Percentiles rank a stretch among this genome's conserved stretches.
Conservation (phyloP, 768 basidiomycete genomes). For the Tylopilus plumbeoviolaceoides region DNA sequence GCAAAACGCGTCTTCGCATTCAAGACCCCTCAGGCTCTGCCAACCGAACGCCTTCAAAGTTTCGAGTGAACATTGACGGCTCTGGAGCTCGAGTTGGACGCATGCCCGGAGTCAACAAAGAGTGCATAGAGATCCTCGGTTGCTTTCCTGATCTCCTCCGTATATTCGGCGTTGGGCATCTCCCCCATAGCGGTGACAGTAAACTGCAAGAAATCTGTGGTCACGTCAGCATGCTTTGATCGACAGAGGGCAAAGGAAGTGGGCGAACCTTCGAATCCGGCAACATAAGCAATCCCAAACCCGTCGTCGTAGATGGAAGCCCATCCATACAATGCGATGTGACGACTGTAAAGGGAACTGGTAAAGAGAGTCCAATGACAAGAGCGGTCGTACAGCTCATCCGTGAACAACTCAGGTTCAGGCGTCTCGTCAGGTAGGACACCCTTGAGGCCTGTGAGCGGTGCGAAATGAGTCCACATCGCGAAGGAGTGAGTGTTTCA, state of each 20-base stretch:
- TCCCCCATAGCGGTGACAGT: not conserved
- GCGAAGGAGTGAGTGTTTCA: not conserved
- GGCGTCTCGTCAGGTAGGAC: not conserved
- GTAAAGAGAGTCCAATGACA: not conserved
- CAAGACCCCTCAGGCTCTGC: too few species aligned
- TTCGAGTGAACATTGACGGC: too few species aligned
- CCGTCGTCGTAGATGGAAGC: not conserved
- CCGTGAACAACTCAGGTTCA: not conserved
- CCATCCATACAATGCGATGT: not conserved
- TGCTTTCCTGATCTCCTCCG: not conserved
- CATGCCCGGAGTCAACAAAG: not conserved
- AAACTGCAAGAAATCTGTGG: not conserved
- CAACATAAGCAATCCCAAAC: not conserved
- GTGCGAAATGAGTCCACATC: not conserved
- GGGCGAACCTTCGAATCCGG: not conserved
- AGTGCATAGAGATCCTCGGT: not conserved
- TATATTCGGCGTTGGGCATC: not conserved
- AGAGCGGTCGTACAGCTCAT: not conserved
- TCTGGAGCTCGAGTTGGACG: not conserved
- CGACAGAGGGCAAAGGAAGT: not conserved
- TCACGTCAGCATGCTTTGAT: not conserved
- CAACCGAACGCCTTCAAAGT: too few species aligned
- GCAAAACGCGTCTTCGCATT: too few species aligned
- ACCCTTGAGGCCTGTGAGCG: slow-evolving; percentile 37
- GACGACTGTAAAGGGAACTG: not conserved